Conservation (phyloP, 345 rosid genomes). For the Hibiscus mutabilis region DNA sequence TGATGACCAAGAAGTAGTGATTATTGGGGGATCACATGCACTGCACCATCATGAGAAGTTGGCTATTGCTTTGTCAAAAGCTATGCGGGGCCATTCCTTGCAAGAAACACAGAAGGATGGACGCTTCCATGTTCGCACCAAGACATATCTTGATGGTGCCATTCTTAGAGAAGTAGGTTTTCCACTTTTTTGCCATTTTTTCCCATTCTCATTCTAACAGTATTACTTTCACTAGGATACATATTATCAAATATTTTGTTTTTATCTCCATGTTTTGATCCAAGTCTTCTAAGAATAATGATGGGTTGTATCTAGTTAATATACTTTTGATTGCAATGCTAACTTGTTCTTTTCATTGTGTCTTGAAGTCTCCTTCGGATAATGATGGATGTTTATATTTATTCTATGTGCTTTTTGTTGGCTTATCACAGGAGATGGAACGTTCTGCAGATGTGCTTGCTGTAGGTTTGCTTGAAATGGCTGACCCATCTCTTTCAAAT, state of each 20-base stretch:
- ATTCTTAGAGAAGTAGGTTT: constrained; percentile 86
- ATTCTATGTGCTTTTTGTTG: background rate
- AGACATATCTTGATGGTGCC: constrained; percentile 91
- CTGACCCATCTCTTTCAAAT: constrained; percentile 90
- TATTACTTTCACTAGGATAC: background rate
- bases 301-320: background rate
- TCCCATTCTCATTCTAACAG: background rate
- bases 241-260: background rate
- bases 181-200: background rate
- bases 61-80: constrained; percentile 95
- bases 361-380: background rate
- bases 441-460: constrained; percentile 95
- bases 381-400: background rate
- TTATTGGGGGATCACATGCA: constrained; percentile 80
- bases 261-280: background rate
- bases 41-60: constrained; percentile 93
- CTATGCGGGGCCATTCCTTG: constrained; percentile 94
- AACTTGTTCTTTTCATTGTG: background rate
- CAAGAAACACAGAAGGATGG: constrained; percentile 96
- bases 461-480: constrained; percentile 91
- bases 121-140: constrained; percentile 91
- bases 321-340: background rate
- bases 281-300: background rate
- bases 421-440: constrained; percentile 83
- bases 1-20: constrained; percentile 88